phyloP scores from a whole-genome alignment of 1,284 basidiomycete genomes.

The Ganoderma sinense region DNA sequence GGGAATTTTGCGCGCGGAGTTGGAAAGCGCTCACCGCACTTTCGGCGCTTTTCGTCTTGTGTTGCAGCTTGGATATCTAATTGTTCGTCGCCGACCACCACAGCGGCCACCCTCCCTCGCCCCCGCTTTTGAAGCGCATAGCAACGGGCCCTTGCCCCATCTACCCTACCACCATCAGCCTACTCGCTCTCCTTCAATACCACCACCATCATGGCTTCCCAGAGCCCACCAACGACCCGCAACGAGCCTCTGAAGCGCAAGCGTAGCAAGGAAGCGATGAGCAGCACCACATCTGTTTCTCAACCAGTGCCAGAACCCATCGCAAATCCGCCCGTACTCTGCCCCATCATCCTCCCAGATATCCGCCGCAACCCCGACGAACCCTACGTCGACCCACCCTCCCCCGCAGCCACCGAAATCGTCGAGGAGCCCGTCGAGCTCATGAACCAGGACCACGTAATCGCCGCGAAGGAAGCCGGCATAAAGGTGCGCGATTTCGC shows the following conservation, averaged over 20 bases:
- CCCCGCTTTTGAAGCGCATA: background rate
- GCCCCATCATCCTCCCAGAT: constrained; percentile 24
- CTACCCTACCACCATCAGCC: background rate
- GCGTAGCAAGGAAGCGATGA: constrained; percentile 22
- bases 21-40: background rate
- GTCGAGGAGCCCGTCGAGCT: constrained; percentile 32
- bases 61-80: background rate
- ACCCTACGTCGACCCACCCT: constrained; percentile 31
- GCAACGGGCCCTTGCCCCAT: background rate
- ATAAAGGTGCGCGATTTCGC: constrained; percentile 64
- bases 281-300: constrained; percentile 3
- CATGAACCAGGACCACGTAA: constrained; percentile 39
- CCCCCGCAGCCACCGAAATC: constrained; percentile 50
- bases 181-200: background rate
- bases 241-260: constrained; percentile 26
- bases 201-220: background rate
- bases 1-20: background rate
- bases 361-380: constrained; percentile 14
- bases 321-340: background rate
- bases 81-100: constrained; percentile 1
- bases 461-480: constrained; percentile 43
- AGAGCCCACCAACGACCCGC: background rate
- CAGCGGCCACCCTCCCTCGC: background rate
- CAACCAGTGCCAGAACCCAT: background rate
- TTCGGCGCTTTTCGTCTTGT: background rate